Evolutionary conservation across 2,329 filamentous ascomycete genomes (phyloP).

Genomic region (Xylaria digitata): DNA sequence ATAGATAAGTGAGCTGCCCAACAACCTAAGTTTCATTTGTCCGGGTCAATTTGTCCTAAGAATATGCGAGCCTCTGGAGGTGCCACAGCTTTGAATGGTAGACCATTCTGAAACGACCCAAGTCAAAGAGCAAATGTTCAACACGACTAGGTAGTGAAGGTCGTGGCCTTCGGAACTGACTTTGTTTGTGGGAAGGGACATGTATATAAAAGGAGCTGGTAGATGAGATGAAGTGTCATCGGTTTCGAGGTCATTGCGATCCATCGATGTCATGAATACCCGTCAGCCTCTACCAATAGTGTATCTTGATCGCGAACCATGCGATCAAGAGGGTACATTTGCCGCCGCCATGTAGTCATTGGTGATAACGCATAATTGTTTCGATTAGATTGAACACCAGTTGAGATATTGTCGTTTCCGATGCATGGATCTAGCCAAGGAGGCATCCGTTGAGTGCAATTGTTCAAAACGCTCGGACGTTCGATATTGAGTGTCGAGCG

Average conservation of each 20-base stretch:
- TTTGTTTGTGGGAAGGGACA: constrained; percentile 5
- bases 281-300: constrained; percentile 21
- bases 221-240: constrained; percentile 17
- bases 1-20: background rate
- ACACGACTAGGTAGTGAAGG: background rate
- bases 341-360: constrained; percentile 15
- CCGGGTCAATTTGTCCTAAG: background rate
- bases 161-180: constrained; percentile 8
- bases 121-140: constrained; percentile 9
- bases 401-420: constrained; percentile 7
- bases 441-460: background rate
- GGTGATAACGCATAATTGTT: constrained; percentile 8
- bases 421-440: constrained; percentile 5
- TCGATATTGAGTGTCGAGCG: background rate
- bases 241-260: constrained; percentile 28
- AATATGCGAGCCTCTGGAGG: background rate
- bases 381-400: background rate
- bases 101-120: background rate
- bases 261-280: constrained; percentile 33
- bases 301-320: constrained; percentile 11
- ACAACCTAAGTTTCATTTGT: constrained; percentile 5
- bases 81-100: constrained; percentile 5
- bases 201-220: constrained; percentile 20
- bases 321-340: constrained; percentile 11
- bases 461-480: background rate